Base-by-base conservation (phyloP, 257 asterid genomes). In the Nicotiana otophora region DNA sequence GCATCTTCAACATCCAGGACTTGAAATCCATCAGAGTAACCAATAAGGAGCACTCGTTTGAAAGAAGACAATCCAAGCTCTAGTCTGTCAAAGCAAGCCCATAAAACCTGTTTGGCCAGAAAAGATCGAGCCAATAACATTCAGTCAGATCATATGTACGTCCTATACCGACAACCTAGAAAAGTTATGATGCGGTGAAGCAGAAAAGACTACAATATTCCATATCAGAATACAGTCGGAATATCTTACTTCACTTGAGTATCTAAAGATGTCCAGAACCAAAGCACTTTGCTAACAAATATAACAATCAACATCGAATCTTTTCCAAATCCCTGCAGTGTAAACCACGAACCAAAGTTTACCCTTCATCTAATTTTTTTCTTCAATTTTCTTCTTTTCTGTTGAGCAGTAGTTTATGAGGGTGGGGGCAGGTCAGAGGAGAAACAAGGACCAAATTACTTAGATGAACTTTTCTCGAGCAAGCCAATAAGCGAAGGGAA, bases 1-100 rank as follows among this genome's bases (percentile, higher is more conserved):
- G 89, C 87, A 85, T 89, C 89, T 76, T 82, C 83, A 62, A 87
- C 92, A 84, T 87, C 86, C 26, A 89, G 83, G 77, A 89, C 92
- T 85, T 89, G 92, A 83, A 89, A 89, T 15, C 92, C 92, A 85
- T 89, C 88, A 42, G 89, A 76, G 65, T 89, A 89, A 26, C 92
- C 92, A 76, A 89, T 81, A 12, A 89, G 90, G 62, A 89, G 92
- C 23, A 89, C 90, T 12, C 77, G 89, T 72, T 80, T 87, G 31
- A 82, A 63, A 34, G 86, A 85, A 51, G 85, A 64, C 16, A 78
- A 63, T 19, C 89, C 87, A 69, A 89, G 77, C 74, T 89, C 84
- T 23, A 89, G 83, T 64, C 80, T 53, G 82, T 89, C 92, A 81
- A 89, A 89, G 54, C 89, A 89, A 81, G 89, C 85, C 90, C 92